Evolutionary conservation across 2,329 filamentous ascomycete species (phyloP).

Genomic region (Colletotrichum lupini): DNA sequence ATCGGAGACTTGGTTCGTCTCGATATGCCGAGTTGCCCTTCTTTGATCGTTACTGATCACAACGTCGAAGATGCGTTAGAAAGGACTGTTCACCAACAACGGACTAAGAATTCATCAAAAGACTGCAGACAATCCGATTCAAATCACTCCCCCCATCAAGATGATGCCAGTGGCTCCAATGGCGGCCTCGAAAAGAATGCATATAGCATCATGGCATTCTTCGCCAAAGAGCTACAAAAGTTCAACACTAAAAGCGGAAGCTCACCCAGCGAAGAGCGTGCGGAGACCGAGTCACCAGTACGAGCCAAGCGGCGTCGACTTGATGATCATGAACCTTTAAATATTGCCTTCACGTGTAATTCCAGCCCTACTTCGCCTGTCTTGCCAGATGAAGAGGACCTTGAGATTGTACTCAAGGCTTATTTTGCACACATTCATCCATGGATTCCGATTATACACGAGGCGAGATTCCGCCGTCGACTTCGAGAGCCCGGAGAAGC

Average conservation of each 20-base stretch:
- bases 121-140: constrained; percentile 26
- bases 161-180: background rate
- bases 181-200: constrained; percentile 12
- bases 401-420: constrained; percentile 39
- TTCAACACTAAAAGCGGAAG: constrained; percentile 17
- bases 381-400: constrained; percentile 34
- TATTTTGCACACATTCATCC: constrained; percentile 53
- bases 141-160: background rate
- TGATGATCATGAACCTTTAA: constrained; percentile 2
- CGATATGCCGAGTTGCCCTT: too few species aligned
- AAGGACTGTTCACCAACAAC: constrained; percentile 11
- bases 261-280: constrained; percentile 11
- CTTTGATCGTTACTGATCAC: background rate
- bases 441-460: constrained; percentile 52
- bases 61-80: constrained; percentile 36
- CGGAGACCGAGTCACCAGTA: constrained; percentile 4
- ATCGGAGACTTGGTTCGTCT: constrained; percentile 38
- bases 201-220: constrained; percentile 28
- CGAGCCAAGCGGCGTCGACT: constrained; percentile 10
- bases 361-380: rapidly evolving
- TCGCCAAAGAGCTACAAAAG: constrained; percentile 37
- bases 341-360: too few species aligned
- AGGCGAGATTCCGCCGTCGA: constrained; percentile 42
- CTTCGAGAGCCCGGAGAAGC: constrained; percentile 40
- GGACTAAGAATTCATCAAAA: background rate